Evolutionary conservation across 805 yeast species (phyloP).

Genomic region (Cyberlindnera mycetangii): DNA sequence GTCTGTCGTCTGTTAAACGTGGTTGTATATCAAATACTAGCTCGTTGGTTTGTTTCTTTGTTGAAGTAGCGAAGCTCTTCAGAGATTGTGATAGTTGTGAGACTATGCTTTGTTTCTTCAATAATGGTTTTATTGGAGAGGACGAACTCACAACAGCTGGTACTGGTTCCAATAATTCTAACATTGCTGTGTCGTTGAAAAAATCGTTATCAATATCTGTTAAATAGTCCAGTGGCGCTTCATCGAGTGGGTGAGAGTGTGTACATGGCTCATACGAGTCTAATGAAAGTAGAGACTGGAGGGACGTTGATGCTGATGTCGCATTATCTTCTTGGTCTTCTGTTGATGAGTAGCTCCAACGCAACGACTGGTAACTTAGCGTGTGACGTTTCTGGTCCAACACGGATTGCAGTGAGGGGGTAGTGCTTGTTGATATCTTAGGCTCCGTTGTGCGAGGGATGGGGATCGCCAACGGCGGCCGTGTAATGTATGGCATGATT

Average conservation of each 20-base stretch:
- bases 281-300: constrained; percentile 16
- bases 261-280: constrained; percentile 15
- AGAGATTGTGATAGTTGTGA: constrained; percentile 25
- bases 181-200: constrained; percentile 10
- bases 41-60: constrained; percentile 20
- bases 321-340: not conserved
- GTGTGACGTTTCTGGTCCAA: constrained; percentile 20
- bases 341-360: constrained; percentile 5
- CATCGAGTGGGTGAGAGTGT: constrained; percentile 24
- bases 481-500: too few relatives aligned
- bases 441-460: constrained; percentile 15
- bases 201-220: constrained; percentile 26
- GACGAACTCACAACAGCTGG: not conserved
- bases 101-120: constrained; percentile 20
- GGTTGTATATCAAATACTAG: constrained; percentile 28
- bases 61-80: constrained; percentile 15
- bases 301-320: constrained; percentile 8
- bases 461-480: constrained; percentile 21
- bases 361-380: constrained; percentile 11
- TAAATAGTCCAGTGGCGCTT: constrained; percentile 13
- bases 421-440: constrained; percentile 2
- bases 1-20: constrained; percentile 26
- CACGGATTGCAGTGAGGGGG: constrained; percentile 25
- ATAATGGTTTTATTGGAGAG: not conserved
- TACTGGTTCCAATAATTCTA: constrained; percentile 4